Conservation (phyloP, 177 flowering plant species). For the Vitis hybrid region DNA sequence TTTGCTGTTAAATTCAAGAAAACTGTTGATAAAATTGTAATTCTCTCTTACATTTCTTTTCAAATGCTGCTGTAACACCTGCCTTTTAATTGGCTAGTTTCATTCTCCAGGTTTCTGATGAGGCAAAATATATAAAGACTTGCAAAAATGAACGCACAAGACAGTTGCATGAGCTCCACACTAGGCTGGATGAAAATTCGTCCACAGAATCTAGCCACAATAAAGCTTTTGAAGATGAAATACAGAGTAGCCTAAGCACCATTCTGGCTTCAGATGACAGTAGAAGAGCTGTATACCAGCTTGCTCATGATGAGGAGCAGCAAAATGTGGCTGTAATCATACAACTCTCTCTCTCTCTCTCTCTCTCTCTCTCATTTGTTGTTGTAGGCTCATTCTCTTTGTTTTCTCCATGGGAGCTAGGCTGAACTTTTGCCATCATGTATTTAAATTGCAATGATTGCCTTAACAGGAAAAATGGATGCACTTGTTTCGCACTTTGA, state of each 20-base stretch:
- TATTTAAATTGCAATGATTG: conserved; percentile 1
- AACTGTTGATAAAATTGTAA: too few relatives aligned
- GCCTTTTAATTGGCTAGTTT: conserved; percentile 5
- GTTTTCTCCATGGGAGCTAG: background rate
- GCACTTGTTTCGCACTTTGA: conserved; percentile 80
- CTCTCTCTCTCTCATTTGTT: background rate
- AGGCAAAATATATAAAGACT: conserved; percentile 63
- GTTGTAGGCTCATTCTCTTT: background rate
- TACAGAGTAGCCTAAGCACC: conserved; percentile 49
- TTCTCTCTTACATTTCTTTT: too few relatives aligned
- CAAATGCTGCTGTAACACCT: background rate
- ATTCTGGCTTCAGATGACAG: conserved; percentile 78
- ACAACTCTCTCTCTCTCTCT: background rate
- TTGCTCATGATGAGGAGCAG: conserved; percentile 83
- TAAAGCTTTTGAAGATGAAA: conserved; percentile 78
- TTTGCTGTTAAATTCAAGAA: too few relatives aligned
- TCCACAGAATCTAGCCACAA: conserved; percentile 46
- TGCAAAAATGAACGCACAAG: conserved; percentile 53
- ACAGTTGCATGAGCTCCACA: conserved; percentile 65
- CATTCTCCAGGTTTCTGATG: conserved; percentile 69
- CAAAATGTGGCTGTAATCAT: conserved; percentile 82
- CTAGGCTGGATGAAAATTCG: conserved; percentile 59
- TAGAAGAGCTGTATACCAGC: conserved; percentile 75
- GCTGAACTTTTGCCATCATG: background rate
- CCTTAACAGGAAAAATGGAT: conserved; percentile 86